phyloP scores from a whole-genome alignment of 2,329 filamentous ascomycete species.

The Aureobasidium pullulans region DNA sequence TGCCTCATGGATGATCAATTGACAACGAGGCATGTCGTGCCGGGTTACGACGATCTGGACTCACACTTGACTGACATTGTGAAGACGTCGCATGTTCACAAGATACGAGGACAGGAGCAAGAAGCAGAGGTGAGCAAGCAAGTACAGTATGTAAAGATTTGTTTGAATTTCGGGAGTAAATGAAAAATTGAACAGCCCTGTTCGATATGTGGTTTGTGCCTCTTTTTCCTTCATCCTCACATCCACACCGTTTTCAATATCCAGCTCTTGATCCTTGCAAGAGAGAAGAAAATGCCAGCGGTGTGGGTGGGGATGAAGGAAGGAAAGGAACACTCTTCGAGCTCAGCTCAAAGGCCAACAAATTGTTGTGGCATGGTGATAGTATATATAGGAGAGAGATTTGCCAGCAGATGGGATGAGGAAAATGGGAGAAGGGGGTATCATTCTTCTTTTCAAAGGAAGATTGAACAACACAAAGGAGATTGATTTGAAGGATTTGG shows the following conservation, averaged over 20 bases:
- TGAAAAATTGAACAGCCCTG: conserved; percentile 1
- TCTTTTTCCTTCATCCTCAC: background rate
- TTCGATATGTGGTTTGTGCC: background rate
- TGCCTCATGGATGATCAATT: background rate
- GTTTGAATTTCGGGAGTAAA: background rate
- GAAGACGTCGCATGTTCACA: background rate
- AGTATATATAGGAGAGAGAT: background rate
- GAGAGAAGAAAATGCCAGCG: conserved; percentile 1
- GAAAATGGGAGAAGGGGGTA: background rate
- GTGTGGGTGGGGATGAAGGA: background rate
- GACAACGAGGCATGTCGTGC: background rate
- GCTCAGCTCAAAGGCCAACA: conserved; percentile 12
- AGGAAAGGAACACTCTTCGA: background rate
- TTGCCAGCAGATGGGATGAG: background rate
- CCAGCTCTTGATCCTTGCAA: conserved; percentile 6
- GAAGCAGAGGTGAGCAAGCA: too few species aligned
- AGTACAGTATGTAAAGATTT: background rate
- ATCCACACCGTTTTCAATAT: background rate
- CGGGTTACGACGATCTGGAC: background rate
- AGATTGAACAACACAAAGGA: conserved; percentile 10
- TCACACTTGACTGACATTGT: background rate
- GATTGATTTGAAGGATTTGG: background rate
- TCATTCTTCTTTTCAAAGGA: conserved; percentile 2
- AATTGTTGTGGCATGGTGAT: background rate
- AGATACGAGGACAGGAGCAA: background rate